phyloP scores from a whole-genome alignment of 805 yeast genomes.

The Yamadazyma philogaea region DNA sequence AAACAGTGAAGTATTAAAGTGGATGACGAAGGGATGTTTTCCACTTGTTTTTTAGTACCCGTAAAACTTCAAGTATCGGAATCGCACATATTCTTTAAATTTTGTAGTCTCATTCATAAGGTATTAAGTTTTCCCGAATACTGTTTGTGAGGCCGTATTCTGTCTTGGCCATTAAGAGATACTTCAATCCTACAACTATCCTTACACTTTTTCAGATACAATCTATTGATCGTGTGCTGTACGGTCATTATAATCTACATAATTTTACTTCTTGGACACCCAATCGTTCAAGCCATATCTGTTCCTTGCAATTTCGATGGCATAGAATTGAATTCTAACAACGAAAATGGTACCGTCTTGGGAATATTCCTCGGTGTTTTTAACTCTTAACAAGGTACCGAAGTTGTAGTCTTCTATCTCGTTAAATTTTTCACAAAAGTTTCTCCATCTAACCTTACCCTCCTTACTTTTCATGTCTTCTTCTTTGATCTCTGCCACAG shows the following conservation, averaged over 20 bases:
- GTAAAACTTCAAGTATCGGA: background rate
- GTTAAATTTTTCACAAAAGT: slow-evolving; percentile 78
- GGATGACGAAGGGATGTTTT: background rate
- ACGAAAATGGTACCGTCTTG: slow-evolving; percentile 84
- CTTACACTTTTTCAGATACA: too few relatives aligned
- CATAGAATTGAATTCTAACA: slow-evolving; percentile 92
- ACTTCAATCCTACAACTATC: too few relatives aligned
- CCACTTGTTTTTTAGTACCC: background rate
- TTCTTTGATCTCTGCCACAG: slow-evolving; percentile 61
- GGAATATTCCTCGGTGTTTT: slow-evolving; percentile 67
- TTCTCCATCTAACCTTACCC: slow-evolving; percentile 92
- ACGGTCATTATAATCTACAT: slow-evolving; percentile 2
- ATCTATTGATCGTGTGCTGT: background rate
- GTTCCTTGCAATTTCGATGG: slow-evolving; percentile 92
- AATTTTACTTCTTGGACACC: slow-evolving; percentile 39
- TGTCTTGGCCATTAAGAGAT: too few relatives aligned
- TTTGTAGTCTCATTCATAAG: too few relatives aligned
- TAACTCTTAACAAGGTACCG: slow-evolving; percentile 87
- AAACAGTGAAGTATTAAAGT: too few relatives aligned
- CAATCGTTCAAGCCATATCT: slow-evolving; percentile 89
- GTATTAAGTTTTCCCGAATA: too few relatives aligned
- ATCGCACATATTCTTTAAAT: background rate
- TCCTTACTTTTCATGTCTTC: slow-evolving; percentile 73
- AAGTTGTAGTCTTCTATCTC: slow-evolving; percentile 89
- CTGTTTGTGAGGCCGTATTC: too few relatives aligned